Conservation (phyloP, 768 basidiomycete genomes). For the Cyclocybe aegerita region DNA sequence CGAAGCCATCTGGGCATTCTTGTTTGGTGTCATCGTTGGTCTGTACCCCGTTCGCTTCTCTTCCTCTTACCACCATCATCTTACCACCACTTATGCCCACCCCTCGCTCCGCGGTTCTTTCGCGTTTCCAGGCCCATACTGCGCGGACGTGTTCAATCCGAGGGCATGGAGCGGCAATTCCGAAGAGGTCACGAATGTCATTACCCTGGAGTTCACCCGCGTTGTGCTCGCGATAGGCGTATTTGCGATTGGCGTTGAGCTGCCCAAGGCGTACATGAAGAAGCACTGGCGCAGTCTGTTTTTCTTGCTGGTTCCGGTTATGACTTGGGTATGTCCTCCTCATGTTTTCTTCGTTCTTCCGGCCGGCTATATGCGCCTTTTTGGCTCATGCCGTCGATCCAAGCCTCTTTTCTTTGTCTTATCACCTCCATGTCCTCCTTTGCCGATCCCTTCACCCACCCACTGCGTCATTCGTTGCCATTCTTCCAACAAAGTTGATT, state of each 20-base stretch:
- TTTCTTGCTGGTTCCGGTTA: slow-evolving; percentile 79
- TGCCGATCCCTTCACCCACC: background rate
- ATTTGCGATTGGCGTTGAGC: slow-evolving; percentile 96
- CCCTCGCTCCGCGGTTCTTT: background rate
- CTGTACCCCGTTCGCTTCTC: slow-evolving; percentile 34
- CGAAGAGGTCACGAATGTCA: slow-evolving; percentile 56
- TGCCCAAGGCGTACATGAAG: slow-evolving; percentile 93
- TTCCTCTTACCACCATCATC: background rate
- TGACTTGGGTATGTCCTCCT: slow-evolving; percentile 70
- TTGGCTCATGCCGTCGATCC: too few relatives aligned
- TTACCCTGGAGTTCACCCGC: slow-evolving; percentile 90
- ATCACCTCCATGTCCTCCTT: slow-evolving; percentile 4
- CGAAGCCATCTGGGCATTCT: slow-evolving; percentile 94
- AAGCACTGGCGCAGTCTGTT: slow-evolving; percentile 91
- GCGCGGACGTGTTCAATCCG: slow-evolving; percentile 80
- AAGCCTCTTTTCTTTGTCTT: too few relatives aligned
- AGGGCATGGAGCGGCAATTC: slow-evolving; percentile 63
- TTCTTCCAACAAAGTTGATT: background rate
- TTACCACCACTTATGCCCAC: slow-evolving; percentile 1
- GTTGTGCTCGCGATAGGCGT: slow-evolving; percentile 96
- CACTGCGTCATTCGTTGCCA: background rate
- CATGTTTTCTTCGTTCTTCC: slow-evolving; percentile 1
- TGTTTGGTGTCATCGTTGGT: slow-evolving; percentile 87
- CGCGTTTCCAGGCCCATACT: slow-evolving; percentile 66
- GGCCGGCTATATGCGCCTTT: background rate